Base-by-base conservation (phyloP, 305 asterid species). In the Solanum chacoense region DNA sequence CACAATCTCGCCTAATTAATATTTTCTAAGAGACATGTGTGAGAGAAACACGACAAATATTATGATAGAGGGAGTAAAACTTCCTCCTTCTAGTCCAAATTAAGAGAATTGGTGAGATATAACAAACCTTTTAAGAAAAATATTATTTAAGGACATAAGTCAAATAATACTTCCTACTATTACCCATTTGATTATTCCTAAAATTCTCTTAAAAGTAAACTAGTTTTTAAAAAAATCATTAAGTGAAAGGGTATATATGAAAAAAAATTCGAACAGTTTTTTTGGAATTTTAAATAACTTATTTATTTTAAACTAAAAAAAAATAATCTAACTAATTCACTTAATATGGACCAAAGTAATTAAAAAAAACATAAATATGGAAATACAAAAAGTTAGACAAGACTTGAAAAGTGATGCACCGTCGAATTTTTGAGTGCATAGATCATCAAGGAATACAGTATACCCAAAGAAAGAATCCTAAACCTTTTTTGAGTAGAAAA, bases 381-480 rank as follows among this genome's bases (percentile, higher is more conserved):
- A 81, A 81, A 29, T 81, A 29, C 29, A 45, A 8, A 85, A 87
- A 80, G n/a, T 37, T 29, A 18, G 34, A 75, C 65, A 87, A 88
- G 86, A 50, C 92, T 91, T 87, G 78, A 20, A 63, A 38, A 84
- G 85, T 87, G 91, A 92, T 89, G 88, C 85, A 28, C 37, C 69
- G 85, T n/a, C 26, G 14, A 28, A 88, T 88, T 90, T 85, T 91
- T 79, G 78, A 42, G 88, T 81, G 72, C 86, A 87, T 37, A 83
- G 86, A 84, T 65, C 78, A 50, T 34, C 89, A 35, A 37, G 67
- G 85, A 38, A 90, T 87, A 89, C 88, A 85, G 78, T 85, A 84
- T 76, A 88, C 90, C 84, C 67, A 87, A 85, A 87, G 89, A 90
- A 89, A 89, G 90, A 87, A 90, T 86, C 90, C 89, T 78, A 28